These are phyloP conservation scores for Suillus subalutaceus DNA, from an alignment of 768 basidiomycete genomes.

Conservation along the genomic window DNA sequence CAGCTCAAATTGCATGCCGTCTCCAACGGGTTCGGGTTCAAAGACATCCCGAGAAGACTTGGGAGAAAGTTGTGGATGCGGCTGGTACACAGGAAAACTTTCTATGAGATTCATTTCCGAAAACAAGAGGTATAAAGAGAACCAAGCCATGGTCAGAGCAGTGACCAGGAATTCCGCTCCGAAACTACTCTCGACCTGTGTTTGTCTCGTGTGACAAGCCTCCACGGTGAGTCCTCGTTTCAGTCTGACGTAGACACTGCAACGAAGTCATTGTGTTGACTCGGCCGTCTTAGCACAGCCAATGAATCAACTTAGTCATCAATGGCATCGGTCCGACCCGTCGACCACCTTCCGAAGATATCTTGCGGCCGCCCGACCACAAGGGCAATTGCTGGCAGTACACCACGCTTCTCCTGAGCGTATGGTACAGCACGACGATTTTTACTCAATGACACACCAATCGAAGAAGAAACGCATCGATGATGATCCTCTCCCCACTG, in stretches of 20 bases:
- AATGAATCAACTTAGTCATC: slow-evolving; percentile 39
- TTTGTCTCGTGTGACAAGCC: not conserved
- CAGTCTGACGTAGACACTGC: not conserved
- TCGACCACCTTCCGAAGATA: slow-evolving; percentile 34
- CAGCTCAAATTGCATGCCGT: slow-evolving; percentile 17
- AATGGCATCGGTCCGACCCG: slow-evolving; percentile 39
- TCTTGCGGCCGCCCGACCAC: slow-evolving; percentile 28
- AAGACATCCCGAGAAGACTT: slow-evolving; percentile 32
- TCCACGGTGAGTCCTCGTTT: slow-evolving; percentile 8
- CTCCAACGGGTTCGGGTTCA: slow-evolving; percentile 35
- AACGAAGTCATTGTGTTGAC: not conserved
- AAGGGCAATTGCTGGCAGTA: slow-evolving; percentile 25
- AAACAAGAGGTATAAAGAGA: slow-evolving; percentile 8
- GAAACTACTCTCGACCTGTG: not conserved
- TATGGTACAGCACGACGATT: slow-evolving; percentile 44
- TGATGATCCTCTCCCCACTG: slow-evolving; percentile 51
- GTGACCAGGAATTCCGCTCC: slow-evolving; percentile 4
- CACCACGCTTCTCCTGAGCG: slow-evolving; percentile 23
- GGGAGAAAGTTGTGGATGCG: slow-evolving; percentile 14
- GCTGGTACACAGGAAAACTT: slow-evolving; percentile 29
- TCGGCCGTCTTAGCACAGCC: not conserved
- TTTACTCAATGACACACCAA: slow-evolving; percentile 52
- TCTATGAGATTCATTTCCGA: slow-evolving; percentile 39
- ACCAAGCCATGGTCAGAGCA: slow-evolving; percentile 4
- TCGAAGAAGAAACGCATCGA: slow-evolving; percentile 80